phyloP scores from a whole-genome alignment of 1,284 basidiomycete species.

The Irpex lacteus region DNA sequence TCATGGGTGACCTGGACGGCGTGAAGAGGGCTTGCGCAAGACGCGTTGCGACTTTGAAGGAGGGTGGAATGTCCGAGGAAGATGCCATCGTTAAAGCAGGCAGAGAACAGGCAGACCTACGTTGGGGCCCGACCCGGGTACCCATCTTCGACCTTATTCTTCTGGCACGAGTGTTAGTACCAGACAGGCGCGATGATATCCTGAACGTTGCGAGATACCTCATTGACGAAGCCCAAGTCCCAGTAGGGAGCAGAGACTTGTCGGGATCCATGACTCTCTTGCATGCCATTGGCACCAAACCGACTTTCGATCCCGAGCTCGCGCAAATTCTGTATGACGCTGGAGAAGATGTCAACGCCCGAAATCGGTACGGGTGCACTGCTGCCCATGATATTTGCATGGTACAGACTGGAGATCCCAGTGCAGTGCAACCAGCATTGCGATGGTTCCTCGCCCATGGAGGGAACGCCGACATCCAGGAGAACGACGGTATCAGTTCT shows the following conservation, averaged over 20 bases:
- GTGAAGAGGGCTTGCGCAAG: slow-evolving; percentile 28
- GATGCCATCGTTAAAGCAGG: slow-evolving; percentile 14
- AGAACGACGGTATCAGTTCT: slow-evolving; percentile 33
- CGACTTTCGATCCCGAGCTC: slow-evolving; percentile 38
- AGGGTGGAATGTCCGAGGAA: slow-evolving; percentile 7
- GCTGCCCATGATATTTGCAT: slow-evolving; percentile 38
- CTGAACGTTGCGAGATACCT: slow-evolving; percentile 34
- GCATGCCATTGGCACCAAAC: slow-evolving; percentile 40
- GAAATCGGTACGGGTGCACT: slow-evolving; percentile 38
- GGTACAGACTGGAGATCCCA: slow-evolving; percentile 28
- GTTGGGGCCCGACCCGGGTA: slow-evolving; percentile 38
- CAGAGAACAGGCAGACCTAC: slow-evolving; percentile 23
- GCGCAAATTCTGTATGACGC: slow-evolving; percentile 40
- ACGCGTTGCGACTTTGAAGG: slow-evolving; percentile 20
- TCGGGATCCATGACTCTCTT: slow-evolving; percentile 40
- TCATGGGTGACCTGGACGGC: slow-evolving; percentile 26
- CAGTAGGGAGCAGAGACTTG: slow-evolving; percentile 36
- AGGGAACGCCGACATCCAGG: slow-evolving; percentile 41
- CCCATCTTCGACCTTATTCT: slow-evolving; percentile 38
- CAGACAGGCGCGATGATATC: slow-evolving; percentile 21
- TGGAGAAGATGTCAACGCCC: slow-evolving; percentile 37
- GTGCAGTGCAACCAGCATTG: slow-evolving; percentile 27
- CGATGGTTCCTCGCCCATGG: slow-evolving; percentile 40
- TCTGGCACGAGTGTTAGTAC: slow-evolving; percentile 26
- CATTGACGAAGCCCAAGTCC: slow-evolving; percentile 32